Conservation (phyloP, 2,329 filamentous ascomycete genomes). For the Teratosphaeriaceae sp. region DNA sequence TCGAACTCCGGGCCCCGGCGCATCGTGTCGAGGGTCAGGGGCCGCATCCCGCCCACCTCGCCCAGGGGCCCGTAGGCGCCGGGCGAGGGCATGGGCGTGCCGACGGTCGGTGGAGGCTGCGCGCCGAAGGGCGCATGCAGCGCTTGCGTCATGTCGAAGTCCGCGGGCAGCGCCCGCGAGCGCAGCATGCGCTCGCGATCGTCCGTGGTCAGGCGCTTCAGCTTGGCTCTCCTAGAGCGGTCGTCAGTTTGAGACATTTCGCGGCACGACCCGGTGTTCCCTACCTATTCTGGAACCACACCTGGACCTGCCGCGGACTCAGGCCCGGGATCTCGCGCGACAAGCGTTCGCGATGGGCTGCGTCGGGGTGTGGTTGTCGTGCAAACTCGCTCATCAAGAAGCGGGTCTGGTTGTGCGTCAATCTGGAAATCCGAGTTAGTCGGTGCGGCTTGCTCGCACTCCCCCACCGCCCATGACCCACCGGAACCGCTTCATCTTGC, state of each 20-base stretch:
- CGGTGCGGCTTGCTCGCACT: neutral
- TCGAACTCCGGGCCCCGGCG: conserved; percentile 58
- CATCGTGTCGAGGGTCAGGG: conserved; percentile 62
- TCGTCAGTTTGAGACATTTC: conserved; percentile 12
- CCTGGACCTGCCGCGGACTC: conserved; percentile 87
- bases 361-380: conserved; percentile 89
- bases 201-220: conserved; percentile 55
- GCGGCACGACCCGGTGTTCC: too few species aligned
- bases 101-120: conserved; percentile 33
- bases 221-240: conserved; percentile 48
- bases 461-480: conserved; percentile 30
- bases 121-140: conserved; percentile 49
- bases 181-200: conserved; percentile 56
- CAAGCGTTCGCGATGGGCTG: conserved; percentile 78
- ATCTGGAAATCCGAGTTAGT: conserved; percentile 42
- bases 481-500: conserved; percentile 71
- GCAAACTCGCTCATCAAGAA: conserved; percentile 97
- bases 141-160: conserved; percentile 55
- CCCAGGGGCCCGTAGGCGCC: conserved; percentile 34
- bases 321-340: conserved; percentile 87
- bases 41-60: conserved; percentile 58
- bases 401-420: conserved; percentile 94
- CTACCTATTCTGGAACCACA: conserved; percentile 98
- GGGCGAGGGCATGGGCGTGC: conserved; percentile 44
- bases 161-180: conserved; percentile 52